Percentiles rank a stretch among this genome's conserved stretches.
phyloP scores from a whole-genome alignment of 352 stramenopile species.

The Blastocystis hominis region DNA sequence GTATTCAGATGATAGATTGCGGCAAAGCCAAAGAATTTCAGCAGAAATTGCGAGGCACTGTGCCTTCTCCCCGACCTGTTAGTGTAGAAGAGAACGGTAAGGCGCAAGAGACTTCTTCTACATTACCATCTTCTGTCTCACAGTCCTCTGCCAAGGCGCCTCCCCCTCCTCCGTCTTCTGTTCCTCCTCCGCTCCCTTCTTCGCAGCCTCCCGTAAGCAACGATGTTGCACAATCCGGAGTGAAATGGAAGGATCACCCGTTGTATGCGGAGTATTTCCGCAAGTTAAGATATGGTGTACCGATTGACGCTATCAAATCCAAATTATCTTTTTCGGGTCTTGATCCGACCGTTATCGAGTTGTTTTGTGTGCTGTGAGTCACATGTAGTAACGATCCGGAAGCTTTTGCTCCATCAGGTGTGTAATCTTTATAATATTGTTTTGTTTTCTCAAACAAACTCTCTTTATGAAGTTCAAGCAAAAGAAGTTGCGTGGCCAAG shows the following conservation, averaged over 20 bases:
- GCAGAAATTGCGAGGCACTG: background rate
- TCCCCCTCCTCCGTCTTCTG: background rate
- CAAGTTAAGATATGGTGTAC: background rate
- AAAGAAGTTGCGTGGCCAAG: background rate
- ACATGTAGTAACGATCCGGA: conserved; percentile 29
- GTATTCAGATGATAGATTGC: background rate
- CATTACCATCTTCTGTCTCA: background rate
- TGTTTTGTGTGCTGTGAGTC: background rate
- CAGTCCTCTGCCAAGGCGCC: background rate
- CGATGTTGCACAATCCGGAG: background rate
- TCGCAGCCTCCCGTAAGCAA: too few species aligned
- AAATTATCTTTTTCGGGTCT: background rate
- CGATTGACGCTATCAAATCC: background rate
- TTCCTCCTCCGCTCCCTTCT: background rate
- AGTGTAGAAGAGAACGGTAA: background rate
- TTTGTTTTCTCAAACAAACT: background rate
- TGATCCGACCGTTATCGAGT: conserved; percentile 9
- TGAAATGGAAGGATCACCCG: conserved; percentile 31
- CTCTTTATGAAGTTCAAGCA: background rate
- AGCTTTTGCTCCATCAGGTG: background rate
- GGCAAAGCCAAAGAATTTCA: conserved; percentile 15
- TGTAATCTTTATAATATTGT: conserved; percentile 3
- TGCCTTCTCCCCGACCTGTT: background rate
- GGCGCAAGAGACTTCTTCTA: background rate
- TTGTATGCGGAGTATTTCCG: background rate